Base-by-base conservation (phyloP, 208 protist species). In the Wallacemonas rigidus region DNA sequence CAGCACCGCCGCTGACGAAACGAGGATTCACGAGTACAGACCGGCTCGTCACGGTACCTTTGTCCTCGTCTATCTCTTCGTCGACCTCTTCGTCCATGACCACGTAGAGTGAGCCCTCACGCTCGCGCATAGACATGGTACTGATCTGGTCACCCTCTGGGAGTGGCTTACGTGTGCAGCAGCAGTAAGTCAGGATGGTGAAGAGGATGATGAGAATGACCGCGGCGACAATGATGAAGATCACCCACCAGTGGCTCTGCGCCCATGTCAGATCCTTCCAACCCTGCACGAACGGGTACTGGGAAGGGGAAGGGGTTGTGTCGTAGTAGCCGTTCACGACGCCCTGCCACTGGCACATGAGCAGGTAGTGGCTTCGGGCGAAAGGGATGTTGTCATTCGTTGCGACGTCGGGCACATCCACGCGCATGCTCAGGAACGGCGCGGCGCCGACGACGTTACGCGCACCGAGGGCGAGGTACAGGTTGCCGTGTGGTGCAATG, bases 251-350 rank as follows among this genome's bases (percentile, higher is more conserved):
- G 71, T 86, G 48, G 67, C 60, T 65, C 63, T 89, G 80, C 26
- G 79, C 75, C 81, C 83, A 89, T 14, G 83, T 86, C 51, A 75
- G 44, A 0, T 80, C 74, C 75, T 86, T 83, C 68, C 72, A 89
- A 43, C 80, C 80, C 40, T 79, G 53, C 6, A 85, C 53, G 40
- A 89, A 82, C 38, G 5, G 14, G 74, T 62, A 7, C 60, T 40
- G 26, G 56, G 51, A 56, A 6, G 51, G 51, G n/a, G n/a, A 0
- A 9, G 8, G 9, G 5, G 41, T 56, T 5, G 51, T 17, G 6
- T 12, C 9, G 45, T 78, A 73, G 39, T 45, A 56, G n/a, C n/a
- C 51, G n/a, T 26, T 26, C 51, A 36, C 51, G 15, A 56, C 51
- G 51, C 51, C 38, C 77, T 88, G 83, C 39, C 69, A 71, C 51